A percentile compares a stretch with the other conserved stretches of the same genome.
These are phyloP conservation scores for Psidium friedrichsthalianum DNA, from an alignment of 345 rosid genomes.

Conservation along the genomic window DNA sequence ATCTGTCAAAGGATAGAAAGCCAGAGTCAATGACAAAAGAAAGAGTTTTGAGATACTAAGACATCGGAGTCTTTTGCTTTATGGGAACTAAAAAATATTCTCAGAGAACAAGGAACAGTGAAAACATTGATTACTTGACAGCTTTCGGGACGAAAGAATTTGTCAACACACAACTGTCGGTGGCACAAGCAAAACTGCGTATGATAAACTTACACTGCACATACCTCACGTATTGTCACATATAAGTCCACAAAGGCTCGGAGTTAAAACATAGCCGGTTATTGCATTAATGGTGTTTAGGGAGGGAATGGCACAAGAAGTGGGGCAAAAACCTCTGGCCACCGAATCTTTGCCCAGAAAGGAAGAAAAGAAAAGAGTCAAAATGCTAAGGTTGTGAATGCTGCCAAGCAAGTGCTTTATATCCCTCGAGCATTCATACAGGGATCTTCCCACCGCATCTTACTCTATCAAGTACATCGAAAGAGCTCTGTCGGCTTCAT, in stretches of 20 bases:
- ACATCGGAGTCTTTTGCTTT: neutral
- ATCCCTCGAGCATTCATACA: neutral
- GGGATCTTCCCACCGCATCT: neutral
- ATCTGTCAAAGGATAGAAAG: slow-evolving; percentile 32
- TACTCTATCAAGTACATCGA: neutral
- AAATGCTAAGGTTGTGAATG: neutral
- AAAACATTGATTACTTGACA: neutral
- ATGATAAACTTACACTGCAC: neutral
- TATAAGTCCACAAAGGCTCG: neutral
- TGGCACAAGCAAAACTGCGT: neutral
- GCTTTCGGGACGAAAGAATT: neutral
- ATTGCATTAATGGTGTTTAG: neutral
- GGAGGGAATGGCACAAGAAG: neutral
- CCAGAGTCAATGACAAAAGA: neutral
- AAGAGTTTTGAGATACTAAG: neutral
- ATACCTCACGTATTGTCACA: neutral
- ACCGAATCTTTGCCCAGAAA: neutral
- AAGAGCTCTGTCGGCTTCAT: neutral
- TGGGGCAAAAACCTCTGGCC: neutral
- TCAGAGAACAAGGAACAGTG: neutral
- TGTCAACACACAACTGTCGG: neutral
- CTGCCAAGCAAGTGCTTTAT: neutral
- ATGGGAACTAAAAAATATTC: neutral
- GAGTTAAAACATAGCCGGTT: neutral
- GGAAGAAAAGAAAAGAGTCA: neutral